Evolutionary conservation across 1,139 yeast genomes (phyloP).

Genomic region (Scheffersomyces quercinus): DNA sequence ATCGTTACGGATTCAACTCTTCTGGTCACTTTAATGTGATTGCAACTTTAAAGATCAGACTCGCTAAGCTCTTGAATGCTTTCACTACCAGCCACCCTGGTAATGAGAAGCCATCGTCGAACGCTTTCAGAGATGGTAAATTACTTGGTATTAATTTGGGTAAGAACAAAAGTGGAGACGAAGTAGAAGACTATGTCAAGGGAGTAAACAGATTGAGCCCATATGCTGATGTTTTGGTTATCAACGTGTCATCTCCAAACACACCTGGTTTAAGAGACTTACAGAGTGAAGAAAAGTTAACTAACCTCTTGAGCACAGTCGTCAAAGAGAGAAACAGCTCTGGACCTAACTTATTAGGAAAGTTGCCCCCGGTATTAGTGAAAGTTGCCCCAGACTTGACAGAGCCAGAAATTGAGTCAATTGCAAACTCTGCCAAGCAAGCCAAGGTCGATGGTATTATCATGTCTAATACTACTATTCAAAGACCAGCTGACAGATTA

Average conservation of each 20-base stretch:
- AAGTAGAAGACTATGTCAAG: conserved; percentile 75
- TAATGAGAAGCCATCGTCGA: conserved; percentile 35
- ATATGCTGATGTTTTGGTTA: conserved; percentile 83
- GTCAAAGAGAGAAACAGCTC: conserved; percentile 58
- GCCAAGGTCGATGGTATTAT: conserved; percentile 89
- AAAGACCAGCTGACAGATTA: conserved; percentile 60
- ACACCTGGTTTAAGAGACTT: conserved; percentile 92
- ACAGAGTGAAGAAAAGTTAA: conserved; percentile 74
- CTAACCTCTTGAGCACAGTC: conserved; percentile 64
- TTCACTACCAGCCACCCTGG: conserved; percentile 19
- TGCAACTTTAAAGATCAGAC: conserved; percentile 62
- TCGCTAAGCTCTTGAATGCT: conserved; percentile 37
- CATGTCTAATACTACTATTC: conserved; percentile 87
- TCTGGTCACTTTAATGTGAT: conserved; percentile 79
- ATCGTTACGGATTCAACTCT: conserved; percentile 93
- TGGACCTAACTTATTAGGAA: conserved; percentile 38
- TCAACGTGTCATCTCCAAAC: conserved; percentile 95
- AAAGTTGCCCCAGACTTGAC: conserved; percentile 93
- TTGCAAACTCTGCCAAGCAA: conserved; percentile 76
- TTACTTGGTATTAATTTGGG: conserved; percentile 85
- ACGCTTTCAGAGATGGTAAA: conserved; percentile 65
- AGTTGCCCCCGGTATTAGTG: conserved; percentile 75
- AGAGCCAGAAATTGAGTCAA: conserved; percentile 77
- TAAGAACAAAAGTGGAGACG: conserved; percentile 90
- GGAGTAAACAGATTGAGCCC: conserved; percentile 84